Evolutionary conservation across 176 grass and related monocot genomes (phyloP), one percentile per base, ranked within the genome.

Genomic region (Microstegium vimineum): DNA sequence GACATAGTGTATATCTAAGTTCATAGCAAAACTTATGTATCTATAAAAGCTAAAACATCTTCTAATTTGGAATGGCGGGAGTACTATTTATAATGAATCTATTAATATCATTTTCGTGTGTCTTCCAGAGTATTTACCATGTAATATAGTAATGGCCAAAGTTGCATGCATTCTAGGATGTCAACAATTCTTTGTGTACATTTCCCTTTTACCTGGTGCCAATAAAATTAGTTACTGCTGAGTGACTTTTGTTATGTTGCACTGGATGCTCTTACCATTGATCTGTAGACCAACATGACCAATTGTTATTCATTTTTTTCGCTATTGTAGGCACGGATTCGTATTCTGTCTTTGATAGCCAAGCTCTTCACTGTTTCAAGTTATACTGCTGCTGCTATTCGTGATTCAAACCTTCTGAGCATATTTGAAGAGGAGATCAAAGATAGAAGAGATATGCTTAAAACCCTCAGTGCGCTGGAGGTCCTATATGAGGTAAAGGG

Each of bases 361-460:
- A 98, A 95, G 76, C 86, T 98, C 42, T 98, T 95, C 79, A 83
- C 80, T 43, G 73, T 93, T 77, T 93, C 93, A 80, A 90, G 72
- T 43, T 84, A 77, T 84, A 67, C 85, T 80, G 93, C 89, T 78
- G 83, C 85, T 37, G 76, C 81, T 78, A 89, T 98, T 83, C 69
- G 75, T 69, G 77, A 84, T 76, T 95, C 75, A 20, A 76, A 91
- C 66, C 96, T 98, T 71, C 90, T 95, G 62, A 91, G 88, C 62
- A 86, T 98, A 86, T 98, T 93, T 94, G 91, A 90, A 86, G 41
- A 60, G 5, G 96, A 93, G 84, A 98, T 98, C 57, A 98, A 95
- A 66, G 86, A 95, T 86, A 83, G 74, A 79, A 87, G 74, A 62
- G 96, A 98, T 81, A 83, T 79, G 77, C 91, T 98, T 47, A 89